These are phyloP conservation scores for Trypanosoma rangeli DNA, from an alignment of 208 protist species.

Conservation along the genomic window DNA sequence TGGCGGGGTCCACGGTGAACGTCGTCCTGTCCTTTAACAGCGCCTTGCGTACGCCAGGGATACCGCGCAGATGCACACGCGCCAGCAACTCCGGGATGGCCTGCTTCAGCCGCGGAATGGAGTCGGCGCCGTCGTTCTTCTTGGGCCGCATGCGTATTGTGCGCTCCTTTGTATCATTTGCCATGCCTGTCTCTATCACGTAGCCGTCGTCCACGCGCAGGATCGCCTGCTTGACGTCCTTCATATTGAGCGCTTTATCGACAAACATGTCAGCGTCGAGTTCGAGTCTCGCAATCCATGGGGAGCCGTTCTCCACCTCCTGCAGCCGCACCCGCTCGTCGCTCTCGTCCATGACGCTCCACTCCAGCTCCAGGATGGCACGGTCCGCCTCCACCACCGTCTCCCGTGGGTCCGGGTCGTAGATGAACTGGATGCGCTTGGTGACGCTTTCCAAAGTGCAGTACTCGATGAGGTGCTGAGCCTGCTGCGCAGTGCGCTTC, in stretches of 20 bases:
- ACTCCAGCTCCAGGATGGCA: constrained; percentile 66
- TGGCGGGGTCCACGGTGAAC: constrained; percentile 50
- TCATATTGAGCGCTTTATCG: constrained; percentile 93
- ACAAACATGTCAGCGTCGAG: constrained; percentile 91
- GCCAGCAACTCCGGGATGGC: constrained; percentile 66
- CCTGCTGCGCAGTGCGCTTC: constrained; percentile 77
- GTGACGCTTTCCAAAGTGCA: constrained; percentile 94
- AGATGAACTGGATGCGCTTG: constrained; percentile 94
- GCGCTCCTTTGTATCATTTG: constrained; percentile 90
- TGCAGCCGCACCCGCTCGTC: constrained; percentile 42
- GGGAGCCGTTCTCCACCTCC: constrained; percentile 64
- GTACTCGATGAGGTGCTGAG: constrained; percentile 94
- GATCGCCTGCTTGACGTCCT: constrained; percentile 93
- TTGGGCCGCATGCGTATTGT: constrained; percentile 92
- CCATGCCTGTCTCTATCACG: constrained; percentile 89
- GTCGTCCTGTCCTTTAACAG: constrained; percentile 65
- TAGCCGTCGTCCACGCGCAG: constrained; percentile 75
- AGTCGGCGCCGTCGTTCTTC: constrained; percentile 45
- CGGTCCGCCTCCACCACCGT: constrained; percentile 96
- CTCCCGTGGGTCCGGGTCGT: constrained; percentile 94
- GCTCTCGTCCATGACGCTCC: constrained; percentile 59
- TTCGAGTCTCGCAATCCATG: constrained; percentile 96
- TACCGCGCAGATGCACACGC: constrained; percentile 90
- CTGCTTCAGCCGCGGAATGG: constrained; percentile 62
- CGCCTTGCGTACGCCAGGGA: constrained; percentile 95